Evolutionary conservation across 192 early-diverging fungal genomes (phyloP), one percentile per base, ranked within the genome.

Genomic region (Coemansia sp.): DNA sequence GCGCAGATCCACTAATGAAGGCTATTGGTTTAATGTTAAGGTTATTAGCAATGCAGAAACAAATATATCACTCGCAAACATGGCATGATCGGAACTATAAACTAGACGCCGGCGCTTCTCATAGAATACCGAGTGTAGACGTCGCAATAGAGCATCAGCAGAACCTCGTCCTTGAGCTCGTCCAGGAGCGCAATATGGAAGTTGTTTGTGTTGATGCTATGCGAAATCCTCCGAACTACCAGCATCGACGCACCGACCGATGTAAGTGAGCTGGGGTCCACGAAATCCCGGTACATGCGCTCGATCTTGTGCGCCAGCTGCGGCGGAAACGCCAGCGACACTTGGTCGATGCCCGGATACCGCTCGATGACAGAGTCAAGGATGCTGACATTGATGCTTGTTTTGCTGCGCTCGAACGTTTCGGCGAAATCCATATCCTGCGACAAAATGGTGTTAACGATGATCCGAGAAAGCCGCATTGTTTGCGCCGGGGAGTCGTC

Each of bases 71-170:
- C 29, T 29, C 1, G 29, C 29, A 29, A 29, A 29, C 1, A 3
- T 29, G 29, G 29, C 29, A 29, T 2, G 1, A 29, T 29, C 3
- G 29, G 29, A 29, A 29, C 29, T 3, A 29, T 29, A 1, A 13
- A 1, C 38, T 40, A 40, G 5, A 40, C 38, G 1, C 38, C 38
- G 5, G 38, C 38, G 38, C 11, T 40, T 14, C 62, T 69, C 22
- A 52, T 59, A 38, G 67, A 57, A 49, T 70, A 82, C 33, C 74
- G 48, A 4, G 71, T 66, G 63, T 71, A 82, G 9, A 82, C 74
- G 45, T 76, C 74, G 4, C 53, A 68, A 61, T 82, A 82, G 9
- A 82, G 73, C 79, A 82, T 82, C 29, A 70, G 65, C 10, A 82
- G 49, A 8, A 82, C 79, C 35, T 82, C 79, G 38, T 68, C 36